phyloP scores from a whole-genome alignment of 2,329 filamentous ascomycete genomes.

The Lachnellula suecica region DNA sequence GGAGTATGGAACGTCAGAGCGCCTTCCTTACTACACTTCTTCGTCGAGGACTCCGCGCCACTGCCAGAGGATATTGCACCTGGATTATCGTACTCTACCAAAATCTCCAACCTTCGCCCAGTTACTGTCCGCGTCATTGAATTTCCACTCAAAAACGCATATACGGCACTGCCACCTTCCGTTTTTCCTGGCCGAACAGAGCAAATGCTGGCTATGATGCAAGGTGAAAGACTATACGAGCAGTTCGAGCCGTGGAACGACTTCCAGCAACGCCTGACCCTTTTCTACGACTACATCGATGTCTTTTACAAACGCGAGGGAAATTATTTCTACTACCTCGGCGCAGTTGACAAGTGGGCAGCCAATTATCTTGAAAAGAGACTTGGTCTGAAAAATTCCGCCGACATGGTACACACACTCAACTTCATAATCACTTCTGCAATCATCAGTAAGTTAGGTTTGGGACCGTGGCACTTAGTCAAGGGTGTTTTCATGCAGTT shows the following conservation, averaged over 20 bases:
- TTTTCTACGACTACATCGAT: neutral
- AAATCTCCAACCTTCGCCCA: neutral
- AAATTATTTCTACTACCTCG: neutral
- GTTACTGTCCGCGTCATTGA: neutral
- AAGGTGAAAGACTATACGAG: neutral
- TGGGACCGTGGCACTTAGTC: neutral
- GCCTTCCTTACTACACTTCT: neutral
- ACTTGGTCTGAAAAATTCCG: neutral
- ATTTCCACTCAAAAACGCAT: neutral
- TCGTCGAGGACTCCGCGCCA: neutral
- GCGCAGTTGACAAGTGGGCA: neutral
- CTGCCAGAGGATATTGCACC: neutral
- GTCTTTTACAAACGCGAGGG: neutral
- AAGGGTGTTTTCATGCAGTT: neutral
- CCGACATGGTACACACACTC: neutral
- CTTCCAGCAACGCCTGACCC: neutral
- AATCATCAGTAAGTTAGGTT: neutral
- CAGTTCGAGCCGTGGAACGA: neutral
- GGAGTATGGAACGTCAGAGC: neutral
- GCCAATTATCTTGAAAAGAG: neutral
- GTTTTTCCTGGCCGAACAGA: neutral
- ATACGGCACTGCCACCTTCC: neutral
- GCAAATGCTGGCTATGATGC: neutral
- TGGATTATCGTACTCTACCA: neutral
- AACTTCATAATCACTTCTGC: neutral